Base-by-base conservation (phyloP, 345 rosid genomes). In the Salix exigua region DNA sequence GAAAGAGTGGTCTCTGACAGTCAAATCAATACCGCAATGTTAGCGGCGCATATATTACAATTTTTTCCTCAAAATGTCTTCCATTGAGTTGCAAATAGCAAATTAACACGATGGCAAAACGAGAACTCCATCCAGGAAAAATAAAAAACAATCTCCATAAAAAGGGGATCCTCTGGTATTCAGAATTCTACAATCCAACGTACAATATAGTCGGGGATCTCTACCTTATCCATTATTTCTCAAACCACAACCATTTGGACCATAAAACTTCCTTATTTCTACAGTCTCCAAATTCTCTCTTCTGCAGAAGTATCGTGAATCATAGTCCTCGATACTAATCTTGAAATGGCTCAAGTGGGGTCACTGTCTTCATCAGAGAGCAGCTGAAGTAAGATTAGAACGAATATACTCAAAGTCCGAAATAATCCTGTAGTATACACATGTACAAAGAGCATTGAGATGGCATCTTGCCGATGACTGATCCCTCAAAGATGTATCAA, bases 221-320 rank as follows among this genome's bases (percentile, higher is more conserved):
- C 78, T 67, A 72, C 75, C 77, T 83, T 67, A 70, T 46, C 62
- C 61, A 62, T 77, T 81, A 75, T 79, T 79, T 74, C 83, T 78
- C 73, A 81, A 76, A 70, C 64, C 73, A 70, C 77, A 63, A 68
- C 75, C 73, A 69, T 53, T 68, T 58, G 46, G 61, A 73, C 75
- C 73, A 73, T 23, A 68, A 68, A 44, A 40, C 68, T 48, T 72
- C 60, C 76, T 83, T 18, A 69, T 79, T 68, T 78, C 69, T 74
- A 77, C 68, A 71, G 50, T 31, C 74, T 71, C 68, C 18, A 30
- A 77, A 68, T 25, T 62, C 28, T 31, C 58, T 48, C 53, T 16
- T 48, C 53, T 25, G 75, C 64, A 73, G 72, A 61, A 78, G 55
- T 37, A 71, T 75, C 48, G 26, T 10, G 40, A 73, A 78, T 74